Evolutionary conservation across 352 stramenopile genomes (phyloP).

Genomic region (Lagenidium sp.): DNA sequence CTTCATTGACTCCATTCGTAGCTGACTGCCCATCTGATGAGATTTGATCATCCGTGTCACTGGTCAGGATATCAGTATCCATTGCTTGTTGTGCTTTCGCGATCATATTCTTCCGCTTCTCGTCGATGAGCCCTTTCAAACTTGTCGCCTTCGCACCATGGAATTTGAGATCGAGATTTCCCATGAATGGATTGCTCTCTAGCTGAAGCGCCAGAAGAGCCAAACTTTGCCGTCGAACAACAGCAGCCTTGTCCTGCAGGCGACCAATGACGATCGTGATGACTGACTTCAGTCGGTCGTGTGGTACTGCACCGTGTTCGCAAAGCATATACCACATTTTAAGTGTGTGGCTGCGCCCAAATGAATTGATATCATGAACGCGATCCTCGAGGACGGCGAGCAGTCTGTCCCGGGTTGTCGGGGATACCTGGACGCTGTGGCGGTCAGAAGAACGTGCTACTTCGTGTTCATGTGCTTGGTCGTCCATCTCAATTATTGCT

Average conservation of each 20-base stretch:
- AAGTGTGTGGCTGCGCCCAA: slow-evolving; percentile 85
- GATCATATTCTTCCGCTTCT: slow-evolving; percentile 69
- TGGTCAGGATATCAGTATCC: too few species aligned
- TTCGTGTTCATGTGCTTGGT: slow-evolving; percentile 9
- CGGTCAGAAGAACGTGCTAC: too few species aligned
- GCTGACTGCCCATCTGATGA: too few species aligned
- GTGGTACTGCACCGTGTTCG: slow-evolving; percentile 77
- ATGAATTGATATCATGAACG: slow-evolving; percentile 90
- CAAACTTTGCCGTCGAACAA: slow-evolving; percentile 85
- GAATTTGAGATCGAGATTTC: slow-evolving; percentile 74
- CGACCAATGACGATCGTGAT: slow-evolving; percentile 80
- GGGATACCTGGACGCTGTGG: too few species aligned
- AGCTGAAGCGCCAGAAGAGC: slow-evolving; percentile 86
- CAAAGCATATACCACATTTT: slow-evolving; percentile 87
- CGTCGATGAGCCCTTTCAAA: slow-evolving; percentile 48
- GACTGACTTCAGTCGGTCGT: slow-evolving; percentile 75
- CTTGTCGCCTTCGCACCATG: slow-evolving; percentile 79
- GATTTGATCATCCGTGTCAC: too few species aligned
- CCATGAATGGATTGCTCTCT: slow-evolving; percentile 94
- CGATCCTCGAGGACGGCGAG: slow-evolving; percentile 87
- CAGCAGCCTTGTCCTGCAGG: slow-evolving; percentile 90
- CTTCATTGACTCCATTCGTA: slow-evolving; percentile 24
- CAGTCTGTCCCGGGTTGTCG: slow-evolving; percentile 59
- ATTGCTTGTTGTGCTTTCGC: slow-evolving; percentile 70
- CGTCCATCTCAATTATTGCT: slow-evolving; percentile 16